Conservation (phyloP, 73 alveolate genomes). For the Paramecium tetraurelia region DNA sequence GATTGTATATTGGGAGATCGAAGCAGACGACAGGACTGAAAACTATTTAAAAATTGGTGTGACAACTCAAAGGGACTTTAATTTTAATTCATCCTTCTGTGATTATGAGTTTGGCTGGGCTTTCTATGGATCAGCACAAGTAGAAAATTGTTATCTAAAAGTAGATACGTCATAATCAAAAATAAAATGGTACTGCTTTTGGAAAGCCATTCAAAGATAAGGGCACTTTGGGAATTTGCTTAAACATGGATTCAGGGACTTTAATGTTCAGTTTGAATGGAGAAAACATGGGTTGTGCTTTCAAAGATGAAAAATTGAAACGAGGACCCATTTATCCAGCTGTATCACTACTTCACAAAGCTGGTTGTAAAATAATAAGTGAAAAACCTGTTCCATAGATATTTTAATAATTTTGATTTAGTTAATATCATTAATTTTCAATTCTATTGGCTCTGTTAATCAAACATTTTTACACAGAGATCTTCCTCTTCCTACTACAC, state of each 20-base stretch:
- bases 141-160: background rate
- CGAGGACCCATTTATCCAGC: slow-evolving; percentile 85
- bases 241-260: slow-evolving; percentile 77
- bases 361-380: slow-evolving; percentile 75
- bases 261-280: slow-evolving; percentile 79
- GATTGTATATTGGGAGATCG: slow-evolving; percentile 74
- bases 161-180: slow-evolving; percentile 69
- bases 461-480: background rate
- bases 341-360: slow-evolving; percentile 72
- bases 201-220: slow-evolving; percentile 78
- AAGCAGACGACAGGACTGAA: slow-evolving; percentile 85
- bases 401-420: background rate
- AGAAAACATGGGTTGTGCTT: slow-evolving; percentile 79
- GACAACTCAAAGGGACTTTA: slow-evolving; percentile 70
- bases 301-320: slow-evolving; percentile 70
- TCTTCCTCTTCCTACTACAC: background rate
- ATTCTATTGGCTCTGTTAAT: background rate
- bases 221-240: slow-evolving; percentile 76
- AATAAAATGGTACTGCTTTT: slow-evolving; percentile 74
- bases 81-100: slow-evolving; percentile 74
- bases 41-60: slow-evolving; percentile 82
- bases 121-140: slow-evolving; percentile 77
- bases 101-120: slow-evolving; percentile 86
- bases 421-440: background rate
- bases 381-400: slow-evolving; percentile 65